Conservation (phyloP, 176 grass and related monocot genomes). For the Cymbopogon citratus region DNA sequence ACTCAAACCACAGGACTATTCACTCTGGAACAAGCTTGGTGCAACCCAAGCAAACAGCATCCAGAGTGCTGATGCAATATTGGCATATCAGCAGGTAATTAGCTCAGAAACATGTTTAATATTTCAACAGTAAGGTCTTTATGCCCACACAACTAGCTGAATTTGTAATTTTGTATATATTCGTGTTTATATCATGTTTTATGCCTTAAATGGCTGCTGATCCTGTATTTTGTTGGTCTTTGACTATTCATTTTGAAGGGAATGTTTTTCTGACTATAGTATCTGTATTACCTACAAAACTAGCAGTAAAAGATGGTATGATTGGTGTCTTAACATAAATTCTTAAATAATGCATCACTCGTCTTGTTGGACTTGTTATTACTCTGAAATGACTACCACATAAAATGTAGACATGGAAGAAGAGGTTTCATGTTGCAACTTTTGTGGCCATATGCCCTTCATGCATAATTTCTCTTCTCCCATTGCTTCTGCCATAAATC, state of each 20-base stretch:
- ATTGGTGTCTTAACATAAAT: slow-evolving; percentile 7
- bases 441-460: neutral
- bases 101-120: neutral
- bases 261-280: neutral
- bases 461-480: neutral
- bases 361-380: slow-evolving; percentile 1
- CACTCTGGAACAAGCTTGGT: slow-evolving; percentile 99
- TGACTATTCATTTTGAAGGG: slow-evolving; percentile 12
- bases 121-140: neutral
- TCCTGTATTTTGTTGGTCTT: neutral
- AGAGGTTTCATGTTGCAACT: neutral
- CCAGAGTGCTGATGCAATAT: slow-evolving; percentile 90
- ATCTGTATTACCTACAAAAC: slow-evolving; percentile 21
- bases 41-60: slow-evolving; percentile 97
- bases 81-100: slow-evolving; percentile 94
- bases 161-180: slow-evolving; percentile 19
- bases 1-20: slow-evolving; percentile 87
- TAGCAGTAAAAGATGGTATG: neutral
- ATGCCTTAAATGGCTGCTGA: neutral
- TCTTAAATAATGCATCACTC: neutral
- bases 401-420: neutral
- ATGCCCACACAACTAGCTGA: neutral
- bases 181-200: too few relatives aligned
- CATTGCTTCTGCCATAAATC: neutral
- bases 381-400: neutral